Base-by-base conservation (phyloP, 2,329 filamentous ascomycete species). In the Phialophora tarda region DNA sequence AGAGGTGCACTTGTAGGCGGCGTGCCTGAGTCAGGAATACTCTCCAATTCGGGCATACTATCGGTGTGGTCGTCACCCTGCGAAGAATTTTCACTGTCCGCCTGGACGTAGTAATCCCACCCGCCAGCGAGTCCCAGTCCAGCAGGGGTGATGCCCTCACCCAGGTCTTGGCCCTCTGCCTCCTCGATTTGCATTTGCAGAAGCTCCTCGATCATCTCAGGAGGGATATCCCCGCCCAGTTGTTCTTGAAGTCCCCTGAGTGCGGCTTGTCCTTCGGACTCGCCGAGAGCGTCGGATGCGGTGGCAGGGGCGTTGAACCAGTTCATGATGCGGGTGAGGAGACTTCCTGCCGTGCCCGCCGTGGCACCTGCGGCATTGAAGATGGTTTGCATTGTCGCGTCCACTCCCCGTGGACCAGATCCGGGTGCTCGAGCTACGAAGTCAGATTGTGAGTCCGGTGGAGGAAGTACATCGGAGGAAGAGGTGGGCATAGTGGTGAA, bases 381-480 rank as follows among this genome's bases (percentile, higher is more conserved):
- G 38, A 70, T 70, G 32, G 63, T 61, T 63, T 70, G 68, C 65
- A 68, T 66, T n/a, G 66, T 47, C 21, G 51, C 48, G 14, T 65
- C 60, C 17, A 41, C 55, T 11, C 60, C 59, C 7, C 41, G 26
- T 44, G 34, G 58, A n/a, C 26, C 63, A 10, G 51, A 6, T 17
- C 60, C 67, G 6, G 72, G 72, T 8, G 71, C 71, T 12, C 72
- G 70, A n/a, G 51, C 21, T 12, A 69, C 69, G 41, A 73, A 68
- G 50, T 70, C 71, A 10, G 67, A 65, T 53, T 68, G 63, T 14
- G 70, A 71, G 41, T 64, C 61, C 0, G 84, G 77, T 1, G 93
- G 93, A 23, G 93, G 92, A 14, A 97, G 80, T 1, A 92, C 92
- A 74, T 97, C 93, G 24, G 92, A 95, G 21, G 91, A 87, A 69